Evolutionary conservation across 257 asterid species (phyloP).

Genomic region (Oldenlandia corymbosa): DNA sequence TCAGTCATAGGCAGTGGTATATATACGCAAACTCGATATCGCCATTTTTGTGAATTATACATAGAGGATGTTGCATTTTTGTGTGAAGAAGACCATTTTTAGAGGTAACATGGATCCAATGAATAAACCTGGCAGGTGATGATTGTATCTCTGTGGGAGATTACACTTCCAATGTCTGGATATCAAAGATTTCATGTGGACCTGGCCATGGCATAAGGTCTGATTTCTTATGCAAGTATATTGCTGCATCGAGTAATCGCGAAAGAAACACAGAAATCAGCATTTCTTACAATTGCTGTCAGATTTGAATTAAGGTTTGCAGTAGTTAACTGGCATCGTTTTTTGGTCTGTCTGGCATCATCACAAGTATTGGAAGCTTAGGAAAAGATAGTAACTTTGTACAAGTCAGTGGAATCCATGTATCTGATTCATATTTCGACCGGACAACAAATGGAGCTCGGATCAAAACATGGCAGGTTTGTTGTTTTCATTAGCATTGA

Average conservation of each 20-base stretch:
- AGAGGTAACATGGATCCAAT: not conserved
- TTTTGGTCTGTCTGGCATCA: not conserved
- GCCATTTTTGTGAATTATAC: no score
- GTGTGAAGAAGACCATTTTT: not conserved
- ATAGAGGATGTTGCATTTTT: no score
- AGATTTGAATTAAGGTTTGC: no score
- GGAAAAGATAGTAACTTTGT: slow-evolving; percentile 49
- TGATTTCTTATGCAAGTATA: not conserved
- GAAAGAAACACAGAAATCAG: no score
- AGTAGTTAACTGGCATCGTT: no score
- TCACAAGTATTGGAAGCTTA: slow-evolving; percentile 72
- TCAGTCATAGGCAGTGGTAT: slow-evolving; percentile 46
- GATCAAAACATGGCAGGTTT: slow-evolving; percentile 90
- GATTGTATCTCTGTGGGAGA: slow-evolving; percentile 83
- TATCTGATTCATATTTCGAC: slow-evolving; percentile 35
- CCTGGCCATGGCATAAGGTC: slow-evolving; percentile 92
- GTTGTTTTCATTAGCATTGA: not conserved
- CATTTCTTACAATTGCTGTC: no score
- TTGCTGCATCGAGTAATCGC: no score
- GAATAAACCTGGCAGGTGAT: slow-evolving; percentile 38
- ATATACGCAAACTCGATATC: not conserved
- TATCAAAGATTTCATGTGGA: slow-evolving; percentile 50
- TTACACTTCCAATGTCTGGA: slow-evolving; percentile 34
- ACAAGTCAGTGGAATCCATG: slow-evolving; percentile 49
- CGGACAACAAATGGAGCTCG: slow-evolving; percentile 86